Evolutionary conservation across 2,329 filamentous ascomycete genomes (phyloP), one percentile per base, ranked within the genome.

Genomic region (Talaromyces islandicus): DNA sequence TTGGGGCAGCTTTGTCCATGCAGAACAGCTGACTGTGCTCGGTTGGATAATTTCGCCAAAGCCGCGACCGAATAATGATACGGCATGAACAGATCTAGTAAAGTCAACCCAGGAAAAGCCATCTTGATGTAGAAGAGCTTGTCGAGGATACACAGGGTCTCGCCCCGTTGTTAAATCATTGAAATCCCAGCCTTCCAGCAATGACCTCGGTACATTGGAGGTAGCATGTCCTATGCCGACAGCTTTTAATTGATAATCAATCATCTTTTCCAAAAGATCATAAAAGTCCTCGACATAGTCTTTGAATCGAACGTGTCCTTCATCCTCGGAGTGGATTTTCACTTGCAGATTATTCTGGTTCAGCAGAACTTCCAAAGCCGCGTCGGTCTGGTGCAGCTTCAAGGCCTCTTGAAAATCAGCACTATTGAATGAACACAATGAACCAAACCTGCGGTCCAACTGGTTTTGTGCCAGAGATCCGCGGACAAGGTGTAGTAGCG

Each of bases 401-500:
- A 50, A 25, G 14, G 64, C 55, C 35, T 64, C 56, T 27, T 56
- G 27, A 7, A 63, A 41, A 29, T 64, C 52, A 17, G 60, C n/a
- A 14, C 21, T 50, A 1, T 56, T 32, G 32, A 64, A 62, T 27
- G 48, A 50, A 27, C 43, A 58, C 3, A 57, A 11, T 19, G 59
- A 54, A 2, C 35, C 17, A 17, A 63, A 53, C 29, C 52, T 48
- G 17, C 32, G 43, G 25, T 60, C 59, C 11, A 59, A 54, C 14
- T 53, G 63, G 30, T 68, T 58, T 21, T 63, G 52, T 30, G 62
- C 55, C 7, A 73, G 43, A 2, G 70, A 71, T 7, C 70, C 66
- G 1, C 69, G 64, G 10, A 77, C 60, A 2, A 78, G 67, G 58
- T 78, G 75, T 5, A 78, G 67, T 24, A 78, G 57, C 4, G 71